Percentiles rank a stretch among this genome's conserved stretches.
Conservation (phyloP, 208 protist genomes). For the Trypanosoma avium region DNA sequence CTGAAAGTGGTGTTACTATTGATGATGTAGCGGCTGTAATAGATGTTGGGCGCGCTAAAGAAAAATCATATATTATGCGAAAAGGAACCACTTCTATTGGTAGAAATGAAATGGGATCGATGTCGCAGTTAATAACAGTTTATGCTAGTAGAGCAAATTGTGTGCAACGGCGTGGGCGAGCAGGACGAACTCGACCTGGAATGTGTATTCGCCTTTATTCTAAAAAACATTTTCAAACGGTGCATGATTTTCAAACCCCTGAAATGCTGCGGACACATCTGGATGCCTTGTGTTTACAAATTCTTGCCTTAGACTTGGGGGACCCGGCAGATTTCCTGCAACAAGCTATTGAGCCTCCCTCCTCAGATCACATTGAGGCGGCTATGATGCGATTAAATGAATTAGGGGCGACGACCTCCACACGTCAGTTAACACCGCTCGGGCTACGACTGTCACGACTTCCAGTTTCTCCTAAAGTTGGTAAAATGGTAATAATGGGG, state of each 20-base stretch:
- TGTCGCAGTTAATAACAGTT: constrained; percentile 75
- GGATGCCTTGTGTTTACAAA: constrained; percentile 90
- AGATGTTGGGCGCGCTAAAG: constrained; percentile 95
- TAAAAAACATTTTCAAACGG: constrained; percentile 57
- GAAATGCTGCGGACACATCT: constrained; percentile 95
- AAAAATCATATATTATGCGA: constrained; percentile 92
- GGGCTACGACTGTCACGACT: constrained; percentile 78
- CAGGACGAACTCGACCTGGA: constrained; percentile 92
- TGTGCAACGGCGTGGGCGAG: constrained; percentile 93
- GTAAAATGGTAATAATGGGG: constrained; percentile 93
- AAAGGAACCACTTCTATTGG: constrained; percentile 30
- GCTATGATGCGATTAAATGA: constrained; percentile 74
- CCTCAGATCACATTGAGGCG: constrained; percentile 41
- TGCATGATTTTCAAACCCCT: constrained; percentile 91
- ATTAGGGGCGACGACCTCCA: constrained; percentile 76
- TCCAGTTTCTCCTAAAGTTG: constrained; percentile 70
- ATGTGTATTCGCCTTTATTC: constrained; percentile 95
- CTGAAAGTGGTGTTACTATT: constrained; percentile 99
- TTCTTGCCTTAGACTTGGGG: constrained; percentile 63
- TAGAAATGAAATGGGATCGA: constrained; percentile 35
- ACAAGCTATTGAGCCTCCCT: constrained; percentile 75
- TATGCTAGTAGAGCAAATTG: constrained; percentile 89
- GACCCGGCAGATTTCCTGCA: constrained; percentile 73
- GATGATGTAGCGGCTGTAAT: constrained; percentile 98
- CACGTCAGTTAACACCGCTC: constrained; percentile 83